These are phyloP conservation scores for Podospora anserina DNA, from an alignment of 495 filamentous ascomycete species.

Conservation along the genomic window DNA sequence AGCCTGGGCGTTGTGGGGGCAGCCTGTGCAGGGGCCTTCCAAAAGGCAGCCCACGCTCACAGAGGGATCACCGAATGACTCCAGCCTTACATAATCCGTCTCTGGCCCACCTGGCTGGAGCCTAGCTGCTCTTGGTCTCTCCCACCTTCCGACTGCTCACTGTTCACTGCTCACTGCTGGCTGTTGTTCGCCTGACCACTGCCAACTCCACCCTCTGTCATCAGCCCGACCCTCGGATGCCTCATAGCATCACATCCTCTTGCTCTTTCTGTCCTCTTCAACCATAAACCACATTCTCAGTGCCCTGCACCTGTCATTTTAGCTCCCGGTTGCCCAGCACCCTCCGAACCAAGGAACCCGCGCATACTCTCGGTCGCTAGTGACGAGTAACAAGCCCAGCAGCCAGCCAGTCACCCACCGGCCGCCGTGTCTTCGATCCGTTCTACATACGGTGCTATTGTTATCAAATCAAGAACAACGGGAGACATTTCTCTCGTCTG, in stretches of 20 bases:
- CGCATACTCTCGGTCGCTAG: background rate
- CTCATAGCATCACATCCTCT: background rate
- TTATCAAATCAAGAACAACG: background rate
- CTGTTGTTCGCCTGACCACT: background rate
- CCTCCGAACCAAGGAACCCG: background rate
- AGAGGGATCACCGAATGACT: slow-evolving; percentile 19
- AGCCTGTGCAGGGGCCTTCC: background rate
- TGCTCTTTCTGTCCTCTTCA: slow-evolving; percentile 1
- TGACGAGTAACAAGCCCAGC: background rate
- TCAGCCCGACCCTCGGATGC: slow-evolving; percentile 6
- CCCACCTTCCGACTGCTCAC: background rate
- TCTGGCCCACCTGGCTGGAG: slow-evolving; percentile 11
- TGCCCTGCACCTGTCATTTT: background rate
- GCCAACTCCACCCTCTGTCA: slow-evolving; percentile 20
- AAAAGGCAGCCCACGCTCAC: background rate
- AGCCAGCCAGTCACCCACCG: background rate
- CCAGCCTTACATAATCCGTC: slow-evolving; percentile 24
- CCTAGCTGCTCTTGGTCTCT: slow-evolving; percentile 8
- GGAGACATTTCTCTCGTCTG: background rate
- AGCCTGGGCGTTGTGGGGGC: slow-evolving; percentile 7
- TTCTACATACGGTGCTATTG: background rate
- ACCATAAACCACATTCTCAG: background rate
- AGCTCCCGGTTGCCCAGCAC: background rate
- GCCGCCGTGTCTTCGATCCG: background rate
- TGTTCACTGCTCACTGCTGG: slow-evolving; percentile 8